Base-by-base conservation (phyloP, 108 stramenopile genomes). In the Cyclotella distinguenda region DNA sequence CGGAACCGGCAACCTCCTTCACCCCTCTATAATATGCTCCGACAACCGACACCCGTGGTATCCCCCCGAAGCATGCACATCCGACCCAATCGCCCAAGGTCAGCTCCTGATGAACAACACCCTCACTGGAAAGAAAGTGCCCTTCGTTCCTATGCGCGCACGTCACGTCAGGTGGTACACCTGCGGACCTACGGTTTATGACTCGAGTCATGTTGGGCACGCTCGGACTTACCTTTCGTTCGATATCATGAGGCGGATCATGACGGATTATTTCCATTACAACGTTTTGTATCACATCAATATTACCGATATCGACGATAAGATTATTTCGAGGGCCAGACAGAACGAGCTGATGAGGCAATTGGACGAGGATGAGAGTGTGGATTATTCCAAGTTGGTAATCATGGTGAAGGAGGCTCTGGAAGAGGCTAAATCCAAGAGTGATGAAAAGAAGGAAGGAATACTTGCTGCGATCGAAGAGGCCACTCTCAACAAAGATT, bases 121-220 rank as follows among this genome's bases (percentile, higher is more conserved):
- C 16, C 66, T 87, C 44, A 84, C 86, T 4, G 76, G 83, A 19
- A 50, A 60, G 19, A 87, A 87, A 48, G 73, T 79, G 26, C 78
- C 81, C 9, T 89, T 89, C 78, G 71, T 89, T 10, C 88, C 88
- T 12, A 71, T 71, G 53, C 42, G 66, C 3, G 36, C 45, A 10
- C 65, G 82, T 27, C 54, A 62, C 46, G 83, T 89, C 11, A 71
- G 65, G n/a, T 81, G 80, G 80, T 80, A 95, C 81, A 93, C 84
- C 60, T 99, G 99, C 68, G 99, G 99, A 9, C 99, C 99, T 0
- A 99, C 99, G 22, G 99, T 99, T 7, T 99, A 99, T 64, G 99
- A 87, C 64, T 75, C 82, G 21, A 76, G 87, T 52, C 99, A 99
- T 68, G 89, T 99, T 82, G 99, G 98, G 0, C 98, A 99, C 66